Evolutionary conservation across 345 rosid species (phyloP).

Genomic region (Orychophragmus violaceus): DNA sequence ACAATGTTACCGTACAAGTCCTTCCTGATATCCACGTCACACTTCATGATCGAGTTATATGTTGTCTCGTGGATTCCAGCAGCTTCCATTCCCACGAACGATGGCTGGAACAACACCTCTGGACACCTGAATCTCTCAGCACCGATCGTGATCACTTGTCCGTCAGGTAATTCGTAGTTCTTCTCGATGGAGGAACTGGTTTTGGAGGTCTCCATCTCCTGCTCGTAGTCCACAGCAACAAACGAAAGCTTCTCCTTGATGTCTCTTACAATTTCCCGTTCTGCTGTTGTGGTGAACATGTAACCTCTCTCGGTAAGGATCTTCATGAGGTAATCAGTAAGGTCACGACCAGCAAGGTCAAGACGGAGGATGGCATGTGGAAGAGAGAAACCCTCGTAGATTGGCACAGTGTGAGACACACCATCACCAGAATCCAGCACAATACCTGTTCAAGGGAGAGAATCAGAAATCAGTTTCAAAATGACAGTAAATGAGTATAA

Average conservation of each 20-base stretch:
- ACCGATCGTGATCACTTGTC: slow-evolving; percentile 59
- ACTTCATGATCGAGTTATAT: slow-evolving; percentile 61
- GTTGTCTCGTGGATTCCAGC: slow-evolving; percentile 70
- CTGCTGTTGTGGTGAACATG: slow-evolving; percentile 71
- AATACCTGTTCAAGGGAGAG: slow-evolving; percentile 37
- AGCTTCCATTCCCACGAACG: slow-evolving; percentile 66
- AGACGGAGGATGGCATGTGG: slow-evolving; percentile 66
- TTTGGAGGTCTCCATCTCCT: slow-evolving; percentile 59
- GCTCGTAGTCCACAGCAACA: slow-evolving; percentile 57
- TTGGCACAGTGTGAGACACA: slow-evolving; percentile 61
- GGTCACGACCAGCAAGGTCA: slow-evolving; percentile 60
- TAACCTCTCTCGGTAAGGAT: slow-evolving; percentile 47
- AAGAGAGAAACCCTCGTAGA: slow-evolving; percentile 53
- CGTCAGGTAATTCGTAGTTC: slow-evolving; percentile 64
- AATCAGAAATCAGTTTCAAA: background rate
- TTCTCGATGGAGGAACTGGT: slow-evolving; percentile 64
- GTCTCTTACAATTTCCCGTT: slow-evolving; percentile 89
- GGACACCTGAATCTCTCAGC: slow-evolving; percentile 71
- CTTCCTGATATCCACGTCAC: slow-evolving; percentile 51
- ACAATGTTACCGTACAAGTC: slow-evolving; percentile 59
- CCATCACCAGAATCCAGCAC: slow-evolving; percentile 62
- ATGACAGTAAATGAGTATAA: background rate
- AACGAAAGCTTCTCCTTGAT: slow-evolving; percentile 72
- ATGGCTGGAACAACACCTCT: slow-evolving; percentile 61
- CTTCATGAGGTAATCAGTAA: slow-evolving; percentile 58